Conservation (phyloP, 768 basidiomycete species). For the Tulasnella sp. region DNA sequence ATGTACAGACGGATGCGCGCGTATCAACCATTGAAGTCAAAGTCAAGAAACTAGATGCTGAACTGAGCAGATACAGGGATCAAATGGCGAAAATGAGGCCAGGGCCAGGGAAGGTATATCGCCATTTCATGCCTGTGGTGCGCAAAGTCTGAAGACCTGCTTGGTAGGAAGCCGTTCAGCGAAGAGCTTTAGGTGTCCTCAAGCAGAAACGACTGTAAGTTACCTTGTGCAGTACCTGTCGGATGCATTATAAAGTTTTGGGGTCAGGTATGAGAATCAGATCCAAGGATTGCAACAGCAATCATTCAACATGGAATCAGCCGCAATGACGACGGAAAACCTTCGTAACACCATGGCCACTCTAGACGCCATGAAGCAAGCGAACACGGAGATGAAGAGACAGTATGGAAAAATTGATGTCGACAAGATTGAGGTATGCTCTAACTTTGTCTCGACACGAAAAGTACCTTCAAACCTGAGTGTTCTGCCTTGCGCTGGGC, state of each 20-base stretch:
- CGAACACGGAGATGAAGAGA: constrained; percentile 92
- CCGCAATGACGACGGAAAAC: constrained; percentile 93
- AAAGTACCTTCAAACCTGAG: neutral
- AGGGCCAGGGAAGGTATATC: constrained; percentile 84
- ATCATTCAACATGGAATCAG: constrained; percentile 97
- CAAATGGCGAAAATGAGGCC: constrained; percentile 90
- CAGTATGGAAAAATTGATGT: constrained; percentile 97
- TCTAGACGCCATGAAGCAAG: constrained; percentile 87
- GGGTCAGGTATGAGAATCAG: constrained; percentile 62
- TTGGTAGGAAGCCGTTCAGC: constrained; percentile 72
- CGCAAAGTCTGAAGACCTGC: constrained; percentile 2
- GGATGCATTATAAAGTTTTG: neutral
- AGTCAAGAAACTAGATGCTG: constrained; percentile 90
- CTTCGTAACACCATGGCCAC: constrained; percentile 98
- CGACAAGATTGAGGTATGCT: constrained; percentile 89
- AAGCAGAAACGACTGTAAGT: constrained; percentile 82
- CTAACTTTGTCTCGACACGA: neutral
- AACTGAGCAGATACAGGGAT: constrained; percentile 82
- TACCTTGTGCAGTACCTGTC: neutral
- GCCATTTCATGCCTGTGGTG: neutral
- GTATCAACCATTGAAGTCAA: constrained; percentile 90
- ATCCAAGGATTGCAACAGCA: constrained; percentile 86
- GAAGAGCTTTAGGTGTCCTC: constrained; percentile 83
- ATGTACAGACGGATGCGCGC: constrained; percentile 70
- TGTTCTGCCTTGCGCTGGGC: neutral